Conservation (phyloP, 371 early-diverging fungal species). For the Syncephalis fuscata region DNA sequence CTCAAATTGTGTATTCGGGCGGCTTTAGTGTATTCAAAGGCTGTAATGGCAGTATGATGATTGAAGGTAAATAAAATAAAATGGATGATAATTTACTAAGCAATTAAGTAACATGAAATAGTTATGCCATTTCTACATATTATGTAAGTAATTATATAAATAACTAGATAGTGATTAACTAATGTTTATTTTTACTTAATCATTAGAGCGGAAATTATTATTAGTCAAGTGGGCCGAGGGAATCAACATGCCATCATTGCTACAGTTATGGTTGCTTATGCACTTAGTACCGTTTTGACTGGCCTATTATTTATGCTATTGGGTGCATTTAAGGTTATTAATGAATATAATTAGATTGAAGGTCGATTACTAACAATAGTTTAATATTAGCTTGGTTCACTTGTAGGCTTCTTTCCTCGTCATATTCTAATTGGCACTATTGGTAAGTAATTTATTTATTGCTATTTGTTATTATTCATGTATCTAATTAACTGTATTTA, state of each 20-base stretch:
- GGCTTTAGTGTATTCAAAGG: slow-evolving; percentile 81
- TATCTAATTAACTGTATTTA: slow-evolving; percentile 4
- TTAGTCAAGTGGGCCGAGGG: slow-evolving; percentile 30
- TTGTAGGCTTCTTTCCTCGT: slow-evolving; percentile 87
- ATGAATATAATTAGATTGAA: slow-evolving; percentile 13
- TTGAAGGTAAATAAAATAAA: slow-evolving; percentile 46
- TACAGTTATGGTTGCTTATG: slow-evolving; percentile 81
- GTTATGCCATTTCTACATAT: slow-evolving; percentile 81
- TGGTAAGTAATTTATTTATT: slow-evolving; percentile 19
- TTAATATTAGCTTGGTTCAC: slow-evolving; percentile 30
- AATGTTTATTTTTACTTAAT: not conserved
- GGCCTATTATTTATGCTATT: slow-evolving; percentile 76
- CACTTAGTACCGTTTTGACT: slow-evolving; percentile 66
- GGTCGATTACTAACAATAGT: not conserved
- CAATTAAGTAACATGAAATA: slow-evolving; percentile 6
- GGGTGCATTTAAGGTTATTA: slow-evolving; percentile 56
- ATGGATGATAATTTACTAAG: too few relatives aligned
- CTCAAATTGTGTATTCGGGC: slow-evolving; percentile 67
- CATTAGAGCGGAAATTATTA: slow-evolving; percentile 44
- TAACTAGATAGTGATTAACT: slow-evolving; percentile 8
- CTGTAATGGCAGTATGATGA: slow-evolving; percentile 91
- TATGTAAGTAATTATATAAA: slow-evolving; percentile 32
- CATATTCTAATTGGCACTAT: slow-evolving; percentile 93
- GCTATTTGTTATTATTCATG: not conserved
- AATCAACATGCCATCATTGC: slow-evolving; percentile 54